Base-by-base conservation (phyloP, 2,329 filamentous ascomycete genomes). In the Aspergillus japonicus region DNA sequence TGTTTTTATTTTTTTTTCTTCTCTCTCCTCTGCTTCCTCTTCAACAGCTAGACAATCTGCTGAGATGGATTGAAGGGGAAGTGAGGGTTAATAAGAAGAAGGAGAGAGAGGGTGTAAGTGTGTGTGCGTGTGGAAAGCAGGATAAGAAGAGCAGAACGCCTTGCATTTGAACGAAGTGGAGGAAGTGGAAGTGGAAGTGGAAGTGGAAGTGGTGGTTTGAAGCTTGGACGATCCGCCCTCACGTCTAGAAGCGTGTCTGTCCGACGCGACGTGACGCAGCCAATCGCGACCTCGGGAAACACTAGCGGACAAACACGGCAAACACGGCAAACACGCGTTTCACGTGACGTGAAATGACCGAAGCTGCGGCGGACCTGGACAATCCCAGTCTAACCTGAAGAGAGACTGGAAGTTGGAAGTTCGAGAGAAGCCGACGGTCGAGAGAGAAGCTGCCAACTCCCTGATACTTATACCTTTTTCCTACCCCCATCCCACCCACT, bases 231-330 rank as follows among this genome's bases (percentile, higher is more conserved):
- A 73, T 71, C 71, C 33, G 63, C 26, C 64, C 39, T 61, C 63
- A 65, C 14, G 39, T 19, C 55, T 48, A 65, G 63, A 68, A 67
- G 68, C 72, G 72, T 72, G 71, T 70, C 47, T 35, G 31, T 29
- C 51, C 31, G 64, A 76, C 75, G 74, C 74, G 75, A 76, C 74
- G 73, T 73, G 72, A 73, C 69, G 66, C 60, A 70, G 68, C 73
- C 72, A 74, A 74, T 73, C 73, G 71, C 71, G 69, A 58, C 59
- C 52, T 56, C 59, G 61, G 62, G 51, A 65, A 58, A 58, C 21
- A 33, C 54, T 50, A 44, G 33, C 60, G 54, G 51, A 57, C 66
- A 70, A 70, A 69, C 68, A 66, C 66, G 67, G 59, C 68, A 71
- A 67, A 70, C 65, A 66, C 67, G 62, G 59, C 68, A 71, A 67